phyloP scores from a whole-genome alignment of 2,329 filamentous ascomycete species.

The Periconia digitata region DNA sequence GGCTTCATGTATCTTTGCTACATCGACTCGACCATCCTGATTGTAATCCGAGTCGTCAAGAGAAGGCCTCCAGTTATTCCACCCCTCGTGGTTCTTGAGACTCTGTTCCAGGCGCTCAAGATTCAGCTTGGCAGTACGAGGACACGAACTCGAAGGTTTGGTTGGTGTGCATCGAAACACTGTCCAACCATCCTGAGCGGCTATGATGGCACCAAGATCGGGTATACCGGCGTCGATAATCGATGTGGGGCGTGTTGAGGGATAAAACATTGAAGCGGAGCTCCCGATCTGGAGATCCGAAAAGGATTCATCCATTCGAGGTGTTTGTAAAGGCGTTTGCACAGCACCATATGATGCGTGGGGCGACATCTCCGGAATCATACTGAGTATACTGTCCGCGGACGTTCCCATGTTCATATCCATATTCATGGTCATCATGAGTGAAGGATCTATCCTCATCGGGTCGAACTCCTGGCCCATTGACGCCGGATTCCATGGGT shows the following conservation, averaged over 20 bases:
- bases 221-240: constrained; percentile 40
- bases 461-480: constrained; percentile 49
- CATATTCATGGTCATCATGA: constrained; percentile 50
- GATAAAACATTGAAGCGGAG: constrained; percentile 45
- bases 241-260: constrained; percentile 44
- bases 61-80: constrained; percentile 54
- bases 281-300: constrained; percentile 50
- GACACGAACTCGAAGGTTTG: constrained; percentile 52
- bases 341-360: constrained; percentile 42
- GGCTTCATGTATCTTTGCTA: constrained; percentile 54
- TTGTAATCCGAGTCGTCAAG: constrained; percentile 53
- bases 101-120: constrained; percentile 55
- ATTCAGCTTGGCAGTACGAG: constrained; percentile 54
- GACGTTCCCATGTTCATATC: constrained; percentile 46
- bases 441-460: constrained; percentile 49
- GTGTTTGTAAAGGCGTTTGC: constrained; percentile 51
- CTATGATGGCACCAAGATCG: constrained; percentile 52
- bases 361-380: constrained; percentile 49
- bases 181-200: constrained; percentile 56
- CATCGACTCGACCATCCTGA: constrained; percentile 49
- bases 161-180: constrained; percentile 56
- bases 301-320: constrained; percentile 50
- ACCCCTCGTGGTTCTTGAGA: constrained; percentile 54
- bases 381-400: constrained; percentile 46
- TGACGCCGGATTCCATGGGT: constrained; percentile 50